Conservation (phyloP, 2,329 filamentous ascomycete species). For the Tolypocladium cylindrosporum region DNA sequence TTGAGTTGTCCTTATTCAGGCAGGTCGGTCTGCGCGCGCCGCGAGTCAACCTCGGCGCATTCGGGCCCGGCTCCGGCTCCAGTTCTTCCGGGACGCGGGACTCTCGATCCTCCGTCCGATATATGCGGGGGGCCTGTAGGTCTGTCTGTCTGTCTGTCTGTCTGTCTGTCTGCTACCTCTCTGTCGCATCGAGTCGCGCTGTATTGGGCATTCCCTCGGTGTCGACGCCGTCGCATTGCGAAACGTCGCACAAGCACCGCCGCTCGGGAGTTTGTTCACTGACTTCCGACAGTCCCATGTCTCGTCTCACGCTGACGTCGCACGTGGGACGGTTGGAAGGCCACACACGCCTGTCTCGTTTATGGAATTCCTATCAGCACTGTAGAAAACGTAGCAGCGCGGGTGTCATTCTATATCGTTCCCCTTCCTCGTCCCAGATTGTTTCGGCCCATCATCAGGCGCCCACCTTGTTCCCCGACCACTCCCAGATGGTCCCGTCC, state of each 20-base stretch:
- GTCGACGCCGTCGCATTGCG: background rate
- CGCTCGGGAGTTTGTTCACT: background rate
- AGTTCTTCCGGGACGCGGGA: background rate
- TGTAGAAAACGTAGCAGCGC: background rate
- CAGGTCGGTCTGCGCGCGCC: background rate
- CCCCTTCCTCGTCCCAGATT: background rate
- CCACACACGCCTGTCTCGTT: background rate
- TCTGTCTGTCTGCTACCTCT: background rate
- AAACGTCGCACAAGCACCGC: background rate
- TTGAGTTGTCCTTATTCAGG: background rate
- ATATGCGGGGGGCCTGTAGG: background rate
- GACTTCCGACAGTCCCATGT: background rate
- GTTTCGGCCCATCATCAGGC: background rate
- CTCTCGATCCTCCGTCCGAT: too few species aligned
- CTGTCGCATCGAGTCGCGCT: background rate
- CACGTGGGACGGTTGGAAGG: background rate
- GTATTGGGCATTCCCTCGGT: background rate
- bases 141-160: background rate
- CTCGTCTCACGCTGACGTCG: background rate
- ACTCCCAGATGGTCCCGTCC: conserved; percentile 28
- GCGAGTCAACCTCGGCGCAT: background rate
- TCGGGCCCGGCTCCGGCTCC: background rate
- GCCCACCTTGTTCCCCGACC: conserved; percentile 13
- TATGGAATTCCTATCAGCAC: background rate
- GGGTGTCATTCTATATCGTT: background rate